A percentile compares a stretch with the other conserved stretches of the same genome.
Evolutionary conservation across 2,329 filamentous ascomycete genomes (phyloP).

Genomic region (Phaeosphaeria sp.): DNA sequence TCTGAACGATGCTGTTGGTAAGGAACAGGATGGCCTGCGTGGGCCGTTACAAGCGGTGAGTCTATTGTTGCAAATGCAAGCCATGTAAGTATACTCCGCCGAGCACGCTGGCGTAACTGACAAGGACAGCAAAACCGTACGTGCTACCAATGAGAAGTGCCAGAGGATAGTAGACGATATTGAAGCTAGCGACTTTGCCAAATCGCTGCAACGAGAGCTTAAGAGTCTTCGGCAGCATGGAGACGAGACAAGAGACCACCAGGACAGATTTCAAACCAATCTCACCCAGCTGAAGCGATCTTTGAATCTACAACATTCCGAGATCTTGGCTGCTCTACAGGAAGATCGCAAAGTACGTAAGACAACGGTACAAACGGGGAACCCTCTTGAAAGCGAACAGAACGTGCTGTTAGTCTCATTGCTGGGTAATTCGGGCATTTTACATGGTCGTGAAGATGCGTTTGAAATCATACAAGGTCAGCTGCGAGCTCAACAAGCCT

Average conservation of each 20-base stretch:
- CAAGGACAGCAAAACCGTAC: not conserved
- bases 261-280: not conserved
- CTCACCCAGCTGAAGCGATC: not conserved
- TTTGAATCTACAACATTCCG: not conserved
- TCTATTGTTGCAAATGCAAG: constrained; percentile 2
- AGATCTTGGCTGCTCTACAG: not conserved
- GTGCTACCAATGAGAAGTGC: not conserved
- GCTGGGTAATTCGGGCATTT: too few relatives aligned
- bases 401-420: too few relatives aligned
- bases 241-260: not conserved
- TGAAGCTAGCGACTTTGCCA: not conserved
- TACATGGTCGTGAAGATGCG: too few relatives aligned
- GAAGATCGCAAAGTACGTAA: not conserved
- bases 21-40: constrained; percentile 1
- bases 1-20: constrained; percentile 4
- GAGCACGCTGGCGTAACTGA: not conserved
- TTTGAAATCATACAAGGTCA: not conserved
- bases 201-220: not conserved
- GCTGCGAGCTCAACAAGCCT: not conserved
- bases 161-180: not conserved
- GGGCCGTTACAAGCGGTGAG: constrained; percentile 4
- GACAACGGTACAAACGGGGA: not conserved
- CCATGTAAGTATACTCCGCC: not conserved
- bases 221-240: not conserved
- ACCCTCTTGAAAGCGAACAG: too few relatives aligned